A percentile compares a stretch with the other conserved stretches of the same genome.
phyloP scores from a whole-genome alignment of 305 asterid genomes.

The Rubia balearica region DNA sequence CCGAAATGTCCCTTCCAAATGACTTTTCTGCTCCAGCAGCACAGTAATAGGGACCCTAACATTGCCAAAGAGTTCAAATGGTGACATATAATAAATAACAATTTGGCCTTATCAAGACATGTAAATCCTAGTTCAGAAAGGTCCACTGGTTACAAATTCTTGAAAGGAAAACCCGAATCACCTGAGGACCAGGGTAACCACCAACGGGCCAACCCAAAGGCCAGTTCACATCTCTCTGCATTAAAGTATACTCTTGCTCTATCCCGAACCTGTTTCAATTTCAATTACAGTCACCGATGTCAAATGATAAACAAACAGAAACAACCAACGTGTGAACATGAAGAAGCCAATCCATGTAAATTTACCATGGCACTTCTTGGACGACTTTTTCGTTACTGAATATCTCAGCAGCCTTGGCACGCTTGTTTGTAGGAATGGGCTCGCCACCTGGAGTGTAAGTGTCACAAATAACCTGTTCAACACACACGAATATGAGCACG shows the following conservation, averaged over 20 bases:
- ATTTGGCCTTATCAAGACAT: background rate
- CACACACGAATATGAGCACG: background rate
- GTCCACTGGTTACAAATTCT: background rate
- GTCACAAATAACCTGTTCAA: slow-evolving; percentile 76
- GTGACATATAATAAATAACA: background rate
- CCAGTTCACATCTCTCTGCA: slow-evolving; percentile 70
- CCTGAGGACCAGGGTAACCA: slow-evolving; percentile 99
- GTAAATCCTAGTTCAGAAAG: background rate
- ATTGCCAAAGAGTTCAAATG: slow-evolving; percentile 16
- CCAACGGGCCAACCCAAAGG: slow-evolving; percentile 97
- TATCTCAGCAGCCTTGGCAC: slow-evolving; percentile 74
- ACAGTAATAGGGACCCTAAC: slow-evolving; percentile 95
- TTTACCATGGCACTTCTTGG: slow-evolving; percentile 84
- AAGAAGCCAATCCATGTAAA: slow-evolving; percentile 12
- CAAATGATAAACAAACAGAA: background rate
- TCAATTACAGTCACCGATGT: background rate
- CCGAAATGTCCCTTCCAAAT: slow-evolving; percentile 92
- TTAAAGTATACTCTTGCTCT: slow-evolving; percentile 92
- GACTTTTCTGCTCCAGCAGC: slow-evolving; percentile 94
- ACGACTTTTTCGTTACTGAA: slow-evolving; percentile 69
- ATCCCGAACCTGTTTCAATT: slow-evolving; percentile 66
- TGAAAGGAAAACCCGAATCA: slow-evolving; percentile 16
- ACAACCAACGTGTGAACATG: background rate
- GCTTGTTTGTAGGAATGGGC: slow-evolving; percentile 95
- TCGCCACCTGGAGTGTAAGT: slow-evolving; percentile 89